Conservation (phyloP, 2,329 filamentous ascomycete genomes). For the Incumbomyces delicatus region DNA sequence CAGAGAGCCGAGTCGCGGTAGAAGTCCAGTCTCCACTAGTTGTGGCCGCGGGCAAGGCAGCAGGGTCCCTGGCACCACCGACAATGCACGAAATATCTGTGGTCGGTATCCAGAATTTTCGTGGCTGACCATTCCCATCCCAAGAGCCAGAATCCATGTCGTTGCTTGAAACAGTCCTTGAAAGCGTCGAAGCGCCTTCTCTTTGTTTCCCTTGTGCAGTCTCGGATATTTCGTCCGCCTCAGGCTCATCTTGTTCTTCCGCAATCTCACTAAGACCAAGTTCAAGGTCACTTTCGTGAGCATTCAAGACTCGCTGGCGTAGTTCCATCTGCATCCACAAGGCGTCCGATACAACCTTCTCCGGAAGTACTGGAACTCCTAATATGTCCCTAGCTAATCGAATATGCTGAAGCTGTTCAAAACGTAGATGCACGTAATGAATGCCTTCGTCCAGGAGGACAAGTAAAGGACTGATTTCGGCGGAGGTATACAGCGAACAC, state of each 20-base stretch:
- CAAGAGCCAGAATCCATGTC: constrained; percentile 41
- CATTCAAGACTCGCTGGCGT: constrained; percentile 45
- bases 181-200: constrained; percentile 15
- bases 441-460: constrained; percentile 50
- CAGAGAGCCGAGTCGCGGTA: constrained; percentile 35
- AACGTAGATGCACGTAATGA: constrained; percentile 50
- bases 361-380: constrained; percentile 45
- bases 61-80: constrained; percentile 44
- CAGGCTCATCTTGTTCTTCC: constrained; percentile 17
- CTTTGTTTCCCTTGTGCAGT: constrained; percentile 37
- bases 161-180: constrained; percentile 18
- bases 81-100: constrained; percentile 48
- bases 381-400: constrained; percentile 42
- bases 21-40: constrained; percentile 28
- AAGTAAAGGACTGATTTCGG: constrained; percentile 46
- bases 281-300: constrained; percentile 42
- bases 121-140: constrained; percentile 44
- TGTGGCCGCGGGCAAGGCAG: constrained; percentile 37
- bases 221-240: not conserved
- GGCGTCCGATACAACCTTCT: constrained; percentile 46
- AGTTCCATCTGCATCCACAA: constrained; percentile 50
- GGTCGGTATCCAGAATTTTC: constrained; percentile 49
- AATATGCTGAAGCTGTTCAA: constrained; percentile 49
- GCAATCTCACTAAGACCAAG: constrained; percentile 40
- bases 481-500: constrained; percentile 43